Evolutionary conservation across 2,329 filamentous ascomycete genomes (phyloP), one percentile per base, ranked within the genome.

Genomic region (Diaporthe vaccinii): DNA sequence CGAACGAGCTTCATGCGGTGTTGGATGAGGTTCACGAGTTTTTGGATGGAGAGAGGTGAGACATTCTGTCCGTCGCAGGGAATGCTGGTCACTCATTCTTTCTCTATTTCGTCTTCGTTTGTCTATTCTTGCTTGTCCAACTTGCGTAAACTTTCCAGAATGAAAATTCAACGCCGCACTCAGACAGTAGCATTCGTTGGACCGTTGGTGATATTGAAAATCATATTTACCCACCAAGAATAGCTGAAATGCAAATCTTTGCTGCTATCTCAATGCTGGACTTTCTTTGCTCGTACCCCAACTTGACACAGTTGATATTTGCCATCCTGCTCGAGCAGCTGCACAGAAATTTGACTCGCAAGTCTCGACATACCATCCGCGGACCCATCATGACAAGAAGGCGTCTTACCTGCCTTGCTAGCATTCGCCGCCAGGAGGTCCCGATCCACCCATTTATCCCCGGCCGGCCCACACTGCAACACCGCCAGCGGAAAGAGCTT

Each of bases 401-500:
- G 7, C n/a, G 4, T 17, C 12, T 7, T 12, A 28, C 51, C 51
- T 0, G 25, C 0, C 5, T 55, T 55, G 9, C 12, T 28, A 1
- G 14, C 17, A 15, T 28, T n/a, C 0, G 25, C 51, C 15, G 25
- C 51, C 51, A 55, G 5, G 5, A 61, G 3, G 62, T 44, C 31
- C 39, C 36, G 49, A 22, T 70, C 44, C 31, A 74, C 55, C 65
- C 73, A 74, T 14, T 41, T 14, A 1, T n/a, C 31, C n/a, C 73
- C 73, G 39, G 65, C 25, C 7, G 68, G 74, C 51, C 74, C 57
- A 41, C 51, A 28, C 4, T 72, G 53, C 34, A 72, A 9, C 14
- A 57, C 28, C 14, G 73, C 25, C 67, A 75, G 57, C 20, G 73
- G 41, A 28, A 39, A 75, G 3, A 8, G 12, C n/a, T 72, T 75